Evolutionary conservation across 2,329 filamentous ascomycete species (phyloP).

Genomic region (Zasmidium angulare): DNA sequence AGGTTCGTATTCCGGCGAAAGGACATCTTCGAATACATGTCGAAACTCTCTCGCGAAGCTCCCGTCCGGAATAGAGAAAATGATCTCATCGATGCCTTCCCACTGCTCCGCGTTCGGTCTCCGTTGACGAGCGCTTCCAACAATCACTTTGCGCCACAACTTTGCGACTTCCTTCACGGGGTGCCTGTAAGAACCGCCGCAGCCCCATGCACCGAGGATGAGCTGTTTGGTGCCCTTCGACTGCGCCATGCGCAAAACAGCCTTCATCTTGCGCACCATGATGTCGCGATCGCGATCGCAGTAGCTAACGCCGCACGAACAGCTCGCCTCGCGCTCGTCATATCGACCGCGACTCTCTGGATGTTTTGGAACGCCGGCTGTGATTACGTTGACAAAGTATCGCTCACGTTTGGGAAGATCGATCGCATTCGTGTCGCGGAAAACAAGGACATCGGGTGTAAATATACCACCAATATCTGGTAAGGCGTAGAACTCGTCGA

Average conservation of each 20-base stretch:
- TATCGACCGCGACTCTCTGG: conserved; percentile 50
- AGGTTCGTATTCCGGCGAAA: conserved; percentile 21
- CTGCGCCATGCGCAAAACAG: conserved; percentile 55
- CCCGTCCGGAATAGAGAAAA: conserved; percentile 59
- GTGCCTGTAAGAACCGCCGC: conserved; percentile 61
- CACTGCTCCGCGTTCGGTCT: conserved; percentile 42
- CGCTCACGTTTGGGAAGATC: conserved; percentile 50
- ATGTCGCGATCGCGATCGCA: conserved; percentile 51
- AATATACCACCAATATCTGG: conserved; percentile 59
- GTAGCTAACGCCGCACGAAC: conserved; percentile 42
- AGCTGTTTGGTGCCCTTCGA: conserved; percentile 49
- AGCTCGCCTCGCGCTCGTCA: conserved; percentile 33
- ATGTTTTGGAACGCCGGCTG: conserved; percentile 58
- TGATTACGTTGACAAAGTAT: conserved; percentile 60
- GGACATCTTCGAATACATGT: conserved; percentile 30
- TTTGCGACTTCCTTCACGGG: conserved; percentile 59
- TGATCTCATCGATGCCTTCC: conserved; percentile 50
- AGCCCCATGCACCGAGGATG: conserved; percentile 65
- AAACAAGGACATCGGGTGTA: conserved; percentile 61
- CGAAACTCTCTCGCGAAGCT: conserved; percentile 56
- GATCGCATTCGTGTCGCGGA: conserved; percentile 45
- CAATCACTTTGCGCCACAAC: conserved; percentile 51
- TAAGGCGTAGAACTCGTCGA: conserved; percentile 59
- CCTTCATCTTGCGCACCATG: conserved; percentile 56
- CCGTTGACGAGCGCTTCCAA: conserved; percentile 32